Percentiles rank a stretch among this genome's conserved stretches.
These are phyloP conservation scores for Pluteus cervinus DNA, from an alignment of 768 basidiomycete genomes.

Conservation along the genomic window DNA sequence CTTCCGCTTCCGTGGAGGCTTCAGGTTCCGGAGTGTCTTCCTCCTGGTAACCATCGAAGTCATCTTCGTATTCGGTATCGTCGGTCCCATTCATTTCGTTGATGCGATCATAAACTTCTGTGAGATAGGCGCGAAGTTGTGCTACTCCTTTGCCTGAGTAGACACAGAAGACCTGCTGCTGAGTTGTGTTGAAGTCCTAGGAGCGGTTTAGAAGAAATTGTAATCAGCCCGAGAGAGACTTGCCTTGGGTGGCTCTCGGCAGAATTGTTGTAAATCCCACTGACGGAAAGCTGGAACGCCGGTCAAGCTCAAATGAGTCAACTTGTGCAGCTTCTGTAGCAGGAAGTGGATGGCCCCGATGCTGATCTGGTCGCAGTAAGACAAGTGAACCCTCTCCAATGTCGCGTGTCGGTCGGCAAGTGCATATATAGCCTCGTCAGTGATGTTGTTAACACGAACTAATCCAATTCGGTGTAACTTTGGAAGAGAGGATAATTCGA, in stretches of 20 bases:
- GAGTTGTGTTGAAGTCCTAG: slow-evolving; percentile 88
- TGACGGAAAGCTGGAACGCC: slow-evolving; percentile 91
- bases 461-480: slow-evolving; percentile 94
- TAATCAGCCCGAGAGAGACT: slow-evolving; percentile 18
- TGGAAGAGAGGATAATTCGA: slow-evolving; percentile 81
- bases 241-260: slow-evolving; percentile 82
- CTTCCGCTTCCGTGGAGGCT: slow-evolving; percentile 21
- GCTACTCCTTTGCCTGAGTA: slow-evolving; percentile 90
- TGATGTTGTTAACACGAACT: slow-evolving; percentile 87
- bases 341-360: slow-evolving; percentile 90
- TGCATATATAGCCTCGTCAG: slow-evolving; percentile 88
- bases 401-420: slow-evolving; percentile 81
- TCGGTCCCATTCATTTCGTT: slow-evolving; percentile 67
- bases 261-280: slow-evolving; percentile 82
- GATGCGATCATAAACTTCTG: slow-evolving; percentile 68
- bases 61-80: slow-evolving; percentile 63
- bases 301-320: slow-evolving; percentile 95
- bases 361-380: slow-evolving; percentile 93
- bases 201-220: slow-evolving; percentile 2
- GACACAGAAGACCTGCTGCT: slow-evolving; percentile 90
- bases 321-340: slow-evolving; percentile 78
- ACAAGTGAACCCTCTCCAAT: slow-evolving; percentile 93
- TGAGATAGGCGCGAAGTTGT: slow-evolving; percentile 75
- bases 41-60: slow-evolving; percentile 42
- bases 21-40: slow-evolving; percentile 44